Evolutionary conservation across 306 rosid species (phyloP), one percentile per base, ranked within the genome.

Genomic region (apple (Malus domestica)): DNA sequence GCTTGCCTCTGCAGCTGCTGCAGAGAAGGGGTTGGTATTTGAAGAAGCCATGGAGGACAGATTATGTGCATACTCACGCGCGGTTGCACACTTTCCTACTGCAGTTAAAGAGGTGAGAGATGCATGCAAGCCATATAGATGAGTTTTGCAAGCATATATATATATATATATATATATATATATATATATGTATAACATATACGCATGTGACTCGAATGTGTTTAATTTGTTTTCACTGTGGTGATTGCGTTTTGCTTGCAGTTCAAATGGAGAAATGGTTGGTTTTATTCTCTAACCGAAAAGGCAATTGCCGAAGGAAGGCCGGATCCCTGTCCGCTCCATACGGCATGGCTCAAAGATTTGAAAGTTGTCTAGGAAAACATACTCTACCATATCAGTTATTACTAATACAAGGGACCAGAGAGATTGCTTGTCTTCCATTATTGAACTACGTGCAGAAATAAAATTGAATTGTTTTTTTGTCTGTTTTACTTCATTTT

Each of bases 261-360:
- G 99, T 92, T 95, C 83, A 89, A 95, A 74, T 95, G 99, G 99
- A 86, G 99, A 79, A 95, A 95, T 76, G 99, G 97, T 25, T 92
- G 97, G 96, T 92, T 95, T 86, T 89, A 92, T 77, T 82, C 91
- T 16, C 82, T 95, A 40, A 79, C 97, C 8, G 91, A 89, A 78
- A 95, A 87, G 78, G 93, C 92, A 30, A 65, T 69, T 25, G 85
- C 86, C 0, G 86, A 85, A 82, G 97, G 92, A 86, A 89, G 89
- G 70, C 91, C 90, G 5, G 97, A 95, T 32, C 99, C 99, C 46
- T 92, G 97, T 49, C 90, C 97, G 62, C 82, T 89, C 5, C 99
- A 95, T 76, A 89, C 97, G 13, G 82, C 85, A 25, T 90, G 97
- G 97, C 93, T 95, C 20, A 87, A 80, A 81, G 97, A 95, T 42